phyloP scores from a whole-genome alignment of 2,329 filamentous ascomycete genomes.

The Colletotrichum euphorbiae region DNA sequence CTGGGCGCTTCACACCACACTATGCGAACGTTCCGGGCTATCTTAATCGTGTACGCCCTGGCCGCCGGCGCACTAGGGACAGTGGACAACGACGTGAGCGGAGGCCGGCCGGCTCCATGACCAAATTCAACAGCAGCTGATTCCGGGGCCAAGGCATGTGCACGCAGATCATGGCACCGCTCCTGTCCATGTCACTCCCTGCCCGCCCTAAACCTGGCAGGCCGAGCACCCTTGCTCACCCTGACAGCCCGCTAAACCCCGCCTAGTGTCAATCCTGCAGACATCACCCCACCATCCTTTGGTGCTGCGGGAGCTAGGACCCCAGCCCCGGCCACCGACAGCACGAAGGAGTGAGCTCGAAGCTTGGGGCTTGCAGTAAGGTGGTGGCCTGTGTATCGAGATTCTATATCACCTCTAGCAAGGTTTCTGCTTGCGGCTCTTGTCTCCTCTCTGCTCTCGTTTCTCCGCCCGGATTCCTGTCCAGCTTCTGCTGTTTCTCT shows the following conservation, averaged over 20 bases:
- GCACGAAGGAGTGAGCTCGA: constrained; percentile 8
- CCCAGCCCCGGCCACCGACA: constrained; percentile 25
- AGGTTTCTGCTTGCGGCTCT: not conserved
- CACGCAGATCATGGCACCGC: constrained; percentile 25
- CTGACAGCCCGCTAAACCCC: constrained; percentile 18
- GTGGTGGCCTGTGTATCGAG: constrained; percentile 7
- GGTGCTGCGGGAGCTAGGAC: constrained; percentile 30
- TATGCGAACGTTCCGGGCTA: not conserved
- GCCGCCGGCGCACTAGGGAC: not conserved
- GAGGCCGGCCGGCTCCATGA: constrained; percentile 28
- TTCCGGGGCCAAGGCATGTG: constrained; percentile 16
- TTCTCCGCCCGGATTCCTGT: not conserved
- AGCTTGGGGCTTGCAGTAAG: constrained; percentile 4
- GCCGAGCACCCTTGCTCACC: not conserved
- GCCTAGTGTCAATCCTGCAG: constrained; percentile 37
- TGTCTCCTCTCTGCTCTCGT: constrained; percentile 1
- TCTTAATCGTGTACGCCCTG: not conserved
- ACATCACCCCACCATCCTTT: constrained; percentile 36
- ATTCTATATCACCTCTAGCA: constrained; percentile 5
- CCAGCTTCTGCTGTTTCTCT: not conserved
- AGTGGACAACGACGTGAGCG: not conserved
- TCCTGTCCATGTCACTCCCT: not conserved
- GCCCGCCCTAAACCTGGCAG: constrained; percentile 11
- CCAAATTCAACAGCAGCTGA: constrained; percentile 33
- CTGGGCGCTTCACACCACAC: not conserved